Base-by-base conservation (phyloP, 2,329 filamentous ascomycete genomes). In the Aquanectria penicillioides region DNA sequence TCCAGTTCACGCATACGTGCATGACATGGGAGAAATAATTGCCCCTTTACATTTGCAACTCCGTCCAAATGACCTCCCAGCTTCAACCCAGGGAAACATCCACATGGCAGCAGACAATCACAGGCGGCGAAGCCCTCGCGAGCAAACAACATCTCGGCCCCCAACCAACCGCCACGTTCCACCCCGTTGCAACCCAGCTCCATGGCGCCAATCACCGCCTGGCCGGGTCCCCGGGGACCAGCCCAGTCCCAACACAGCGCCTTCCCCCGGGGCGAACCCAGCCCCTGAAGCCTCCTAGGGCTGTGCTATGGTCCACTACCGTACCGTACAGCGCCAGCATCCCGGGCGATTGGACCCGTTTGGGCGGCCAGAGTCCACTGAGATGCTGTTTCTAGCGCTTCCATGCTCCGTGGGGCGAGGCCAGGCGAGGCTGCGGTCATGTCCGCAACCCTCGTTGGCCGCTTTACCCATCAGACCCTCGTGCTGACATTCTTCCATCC, bases 401-500 rank as follows among this genome's bases (percentile, higher is more conserved):
- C n/a, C n/a, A n/a, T n/a, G n/a, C n/a, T 28, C 34, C 37, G 46
- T 53, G 33, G 34, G 33, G 51, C 31, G 33, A 25, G 37, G 20
- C 65, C 44, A 43, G 63, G 57, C 59, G 59, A 56, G 61, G 48
- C 63, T 58, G 58, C 49, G 61, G 62, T 51, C 49, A 57, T 29
- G 66, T 44, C 61, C 57, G 57, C 53, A 34, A 17, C 26, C 20
- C 43, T 20, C 18, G 15, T 38, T 26, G 29, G 28, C 22, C 31
- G 28, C 33, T 23, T 66, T 48, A 54, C 65, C 62, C 68, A 69
- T 69, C 66, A 69, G 33, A 56, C 37, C 44, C 53, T 53, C 49
- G 47, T 59, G 67, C 67, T 69, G 67, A 69, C 67, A 69, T 69
- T 48, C 29, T 34, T 20, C 29, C 37, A 52, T 63, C 52, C 41